phyloP scores from a whole-genome alignment of 176 grass and related monocot genomes.

The Dendrocalamus sinicus region DNA sequence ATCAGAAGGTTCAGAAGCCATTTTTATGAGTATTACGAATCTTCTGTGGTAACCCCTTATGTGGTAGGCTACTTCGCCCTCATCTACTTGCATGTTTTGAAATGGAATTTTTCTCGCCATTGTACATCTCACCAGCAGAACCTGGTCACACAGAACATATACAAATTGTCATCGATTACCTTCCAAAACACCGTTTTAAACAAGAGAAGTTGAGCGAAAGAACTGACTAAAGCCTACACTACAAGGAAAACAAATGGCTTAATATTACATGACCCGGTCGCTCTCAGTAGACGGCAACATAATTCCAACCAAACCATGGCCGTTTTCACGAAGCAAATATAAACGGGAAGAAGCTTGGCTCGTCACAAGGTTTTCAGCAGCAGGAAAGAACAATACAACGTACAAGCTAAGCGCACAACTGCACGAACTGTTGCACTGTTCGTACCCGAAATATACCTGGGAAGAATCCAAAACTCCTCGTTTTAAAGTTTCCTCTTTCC shows the following conservation, averaged over 20 bases:
- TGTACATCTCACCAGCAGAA: no score
- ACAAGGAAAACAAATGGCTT: neutral
- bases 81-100: no score
- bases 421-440: neutral
- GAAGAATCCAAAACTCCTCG: neutral
- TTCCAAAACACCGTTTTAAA: slow-evolving; percentile 23
- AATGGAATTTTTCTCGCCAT: no score
- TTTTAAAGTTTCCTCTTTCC: neutral
- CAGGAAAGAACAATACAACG: neutral
- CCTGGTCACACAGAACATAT: no score
- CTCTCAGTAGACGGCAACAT: slow-evolving; percentile 5
- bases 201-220: neutral
- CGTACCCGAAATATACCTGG: neutral
- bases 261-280: neutral
- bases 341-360: neutral
- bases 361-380: neutral
- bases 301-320: neutral
- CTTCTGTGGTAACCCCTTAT: no score
- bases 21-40: no score
- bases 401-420: neutral
- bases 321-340: neutral
- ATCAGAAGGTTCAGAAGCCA: no score
- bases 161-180: neutral
- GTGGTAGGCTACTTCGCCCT: no score
- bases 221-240: neutral